These are phyloP conservation scores for Leucosporidium scottii DNA, from an alignment of 768 basidiomycete genomes.

Conservation along the genomic window DNA sequence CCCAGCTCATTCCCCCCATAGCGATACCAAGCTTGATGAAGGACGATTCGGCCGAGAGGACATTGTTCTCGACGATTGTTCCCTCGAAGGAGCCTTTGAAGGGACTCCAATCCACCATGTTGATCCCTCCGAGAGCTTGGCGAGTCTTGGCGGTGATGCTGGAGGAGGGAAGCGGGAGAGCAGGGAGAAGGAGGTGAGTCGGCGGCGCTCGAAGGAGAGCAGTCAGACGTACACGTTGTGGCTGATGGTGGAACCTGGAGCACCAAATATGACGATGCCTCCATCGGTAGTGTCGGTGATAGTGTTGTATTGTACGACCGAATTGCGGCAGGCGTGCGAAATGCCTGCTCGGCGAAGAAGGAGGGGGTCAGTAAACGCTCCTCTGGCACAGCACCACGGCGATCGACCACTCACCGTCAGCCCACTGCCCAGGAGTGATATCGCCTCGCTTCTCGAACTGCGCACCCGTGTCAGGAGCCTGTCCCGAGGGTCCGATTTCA, in stretches of 20 bases:
- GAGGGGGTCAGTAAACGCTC: no score
- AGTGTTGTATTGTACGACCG: constrained; percentile 25
- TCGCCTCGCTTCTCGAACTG: constrained; percentile 15
- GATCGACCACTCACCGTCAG: constrained; percentile 18
- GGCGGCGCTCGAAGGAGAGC: no score
- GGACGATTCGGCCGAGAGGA: not conserved
- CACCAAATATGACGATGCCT: constrained; percentile 37
- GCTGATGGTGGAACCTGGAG: constrained; percentile 25
- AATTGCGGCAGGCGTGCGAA: constrained; percentile 22
- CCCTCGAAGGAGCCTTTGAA: constrained; percentile 22
- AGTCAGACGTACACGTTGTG: constrained; percentile 20
- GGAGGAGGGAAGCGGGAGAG: no score
- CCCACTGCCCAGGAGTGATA: constrained; percentile 13
- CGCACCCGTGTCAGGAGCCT: constrained; percentile 8
- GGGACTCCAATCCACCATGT: constrained; percentile 34
- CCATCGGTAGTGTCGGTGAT: constrained; percentile 25
- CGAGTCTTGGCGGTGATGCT: constrained; percentile 29
- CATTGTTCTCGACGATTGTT: not conserved
- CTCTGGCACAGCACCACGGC: no score
- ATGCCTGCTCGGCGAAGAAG: constrained; percentile 16
- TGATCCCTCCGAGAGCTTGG: constrained; percentile 34
- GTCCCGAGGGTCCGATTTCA: constrained; percentile 22
- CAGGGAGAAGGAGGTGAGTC: no score
- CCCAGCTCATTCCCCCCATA: constrained; percentile 16
- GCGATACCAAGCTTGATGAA: constrained; percentile 20